Evolutionary conservation across 768 basidiomycete species (phyloP), one percentile per base, ranked within the genome.

Genomic region (Clitopilus hobsonii): DNA sequence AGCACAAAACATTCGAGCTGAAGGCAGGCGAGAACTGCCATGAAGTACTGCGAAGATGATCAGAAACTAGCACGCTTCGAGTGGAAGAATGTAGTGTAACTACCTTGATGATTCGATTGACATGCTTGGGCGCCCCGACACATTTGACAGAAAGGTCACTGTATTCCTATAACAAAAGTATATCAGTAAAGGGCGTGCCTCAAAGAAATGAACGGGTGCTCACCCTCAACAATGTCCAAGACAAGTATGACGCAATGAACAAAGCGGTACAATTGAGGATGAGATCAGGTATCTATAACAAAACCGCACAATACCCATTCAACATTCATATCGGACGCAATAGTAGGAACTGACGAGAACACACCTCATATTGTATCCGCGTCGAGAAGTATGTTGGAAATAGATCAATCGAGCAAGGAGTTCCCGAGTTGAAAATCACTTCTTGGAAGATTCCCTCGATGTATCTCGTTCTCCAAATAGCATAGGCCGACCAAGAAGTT

Each of bases 1-100:
- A 83, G 69, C 47, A 80, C 71, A 64, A 82, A 85, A 1, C 74
- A 70, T 51, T 78, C 78, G 10, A 86, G 65, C 58, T 85, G 83
- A 1, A 85, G 69, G 58, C 74, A 77, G 22, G 79, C 81, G 28
- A 78, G 72, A 10, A 83, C 67, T 1, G 80, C 77, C 67, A 83
- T 72, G 65, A 84, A 81, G 61, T 75, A 75, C 82, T 83, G 56
- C 22, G 10, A 22, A 7, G 16, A 22, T 18, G 10, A 49, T 27
- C 48, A 10, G 23, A 22, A 22, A 49, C 27, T 20, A 16, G 22
- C 13, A 16, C 6, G 8, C 8, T 36, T 14, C 8, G 32, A 2
- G 32, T 3, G 3, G 13, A 16, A 38, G 49, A 13, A 24, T 45
- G 22, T n/a, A 4, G 18, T 25, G 16, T 7, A 47, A 66, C 38